A percentile compares a stretch with the other conserved stretches of the same genome.
Evolutionary conservation across 768 basidiomycete species (phyloP).

Genomic region (Phlegmacium glaucopus): DNA sequence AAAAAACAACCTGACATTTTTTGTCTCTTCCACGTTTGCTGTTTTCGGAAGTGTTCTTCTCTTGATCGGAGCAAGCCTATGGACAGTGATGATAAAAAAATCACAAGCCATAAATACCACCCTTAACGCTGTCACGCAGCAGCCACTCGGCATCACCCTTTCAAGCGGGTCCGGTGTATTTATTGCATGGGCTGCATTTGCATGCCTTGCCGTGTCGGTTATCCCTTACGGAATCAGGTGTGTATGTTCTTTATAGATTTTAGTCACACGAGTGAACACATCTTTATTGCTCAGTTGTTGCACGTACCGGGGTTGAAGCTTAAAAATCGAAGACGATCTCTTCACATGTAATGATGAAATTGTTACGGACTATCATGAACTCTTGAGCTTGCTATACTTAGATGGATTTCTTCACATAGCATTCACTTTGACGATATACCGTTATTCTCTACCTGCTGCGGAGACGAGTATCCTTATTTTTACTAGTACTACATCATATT

Average conservation of each 20-base stretch:
- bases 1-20: slow-evolving; percentile 62
- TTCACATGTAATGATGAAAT: slow-evolving; percentile 1
- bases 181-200: slow-evolving; percentile 75
- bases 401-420: too few relatives aligned
- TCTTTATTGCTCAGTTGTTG: slow-evolving; percentile 52
- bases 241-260: slow-evolving; percentile 16
- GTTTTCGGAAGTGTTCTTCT: slow-evolving; percentile 58
- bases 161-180: slow-evolving; percentile 60
- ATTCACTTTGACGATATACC: too few relatives aligned
- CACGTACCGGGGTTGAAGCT: slow-evolving; percentile 65
- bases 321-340: not conserved
- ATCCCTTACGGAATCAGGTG: slow-evolving; percentile 79
- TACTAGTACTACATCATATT: too few relatives aligned
- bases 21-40: slow-evolving; percentile 63
- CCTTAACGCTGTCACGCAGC: slow-evolving; percentile 29
- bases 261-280: not conserved
- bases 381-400: too few relatives aligned
- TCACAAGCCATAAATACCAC: slow-evolving; percentile 54
- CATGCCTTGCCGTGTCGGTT: slow-evolving; percentile 57
- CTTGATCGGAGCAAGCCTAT: slow-evolving; percentile 68
- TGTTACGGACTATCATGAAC: slow-evolving; percentile 11
- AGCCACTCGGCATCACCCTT: slow-evolving; percentile 58
- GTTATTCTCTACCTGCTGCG: too few relatives aligned
- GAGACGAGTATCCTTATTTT: too few relatives aligned
- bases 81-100: slow-evolving; percentile 74